Base-by-base conservation (phyloP, 805 yeast genomes). In the Candida nemodendra region DNA sequence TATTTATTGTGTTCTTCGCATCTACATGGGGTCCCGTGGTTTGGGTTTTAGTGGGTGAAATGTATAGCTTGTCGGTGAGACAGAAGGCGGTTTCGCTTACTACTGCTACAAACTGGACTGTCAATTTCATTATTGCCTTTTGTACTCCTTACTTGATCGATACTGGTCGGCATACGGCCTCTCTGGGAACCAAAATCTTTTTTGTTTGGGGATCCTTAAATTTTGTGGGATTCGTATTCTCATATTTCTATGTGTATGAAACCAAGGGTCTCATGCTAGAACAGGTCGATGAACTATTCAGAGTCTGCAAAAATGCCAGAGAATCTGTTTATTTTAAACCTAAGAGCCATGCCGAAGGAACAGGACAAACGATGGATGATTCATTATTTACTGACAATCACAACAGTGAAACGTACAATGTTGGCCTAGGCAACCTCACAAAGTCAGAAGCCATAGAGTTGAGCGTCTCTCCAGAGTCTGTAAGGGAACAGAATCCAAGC, bases 11-110 rank as follows among this genome's bases (percentile, higher is more conserved):
- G 2, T 76, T 81, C 36, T 85, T 82, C 61, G 89, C 93, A 1
- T 71, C 86, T 6, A 74, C 88, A 4, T 85, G 93, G 93, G 95
- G 91, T 48, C 91, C 91, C 9, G 74, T 77, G 23, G 80, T 76
- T 13, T 85, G 93, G 93, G 93, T 79, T 16, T 62, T 76, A 18
- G 72, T 76, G 18, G 79, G 81, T 35, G 84, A 78, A 59, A 69
- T 84, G 32, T 85, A 74, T 57, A 80, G 87, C 18, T 66, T 85
- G 36, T 78, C 87, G 32, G 78, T 84, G 21, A 73, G 95, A 54
- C 88, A 85, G 46, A 81, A 81, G 56, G 84, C 90, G 11, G 84
- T 84, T 18, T 78, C 93, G 8, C 59, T 85, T 18, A 76, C 86
- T 19, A 85, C 86, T 1, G 83, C 91, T 2, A 74, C 89, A 9